Conservation (phyloP, 2,329 filamentous ascomycete genomes). For the Sclerotinia spermophila region DNA sequence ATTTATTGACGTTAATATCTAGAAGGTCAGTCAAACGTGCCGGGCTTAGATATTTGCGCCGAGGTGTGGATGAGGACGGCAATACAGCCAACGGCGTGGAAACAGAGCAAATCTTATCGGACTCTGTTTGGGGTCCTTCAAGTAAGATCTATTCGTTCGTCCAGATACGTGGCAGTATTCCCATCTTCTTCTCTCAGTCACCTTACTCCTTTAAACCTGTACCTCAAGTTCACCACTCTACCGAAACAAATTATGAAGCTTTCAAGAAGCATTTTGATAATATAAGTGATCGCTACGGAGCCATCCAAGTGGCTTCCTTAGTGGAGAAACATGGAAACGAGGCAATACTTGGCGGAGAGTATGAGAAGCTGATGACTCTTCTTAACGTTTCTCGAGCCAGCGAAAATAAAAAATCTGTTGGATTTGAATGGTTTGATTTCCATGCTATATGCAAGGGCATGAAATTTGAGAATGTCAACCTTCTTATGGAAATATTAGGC, state of each 20-base stretch:
- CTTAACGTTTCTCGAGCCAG: slow-evolving; percentile 60
- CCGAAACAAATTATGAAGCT: slow-evolving; percentile 72
- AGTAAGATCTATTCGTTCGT: slow-evolving; percentile 75
- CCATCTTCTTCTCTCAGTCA: slow-evolving; percentile 90
- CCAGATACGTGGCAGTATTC: slow-evolving; percentile 87
- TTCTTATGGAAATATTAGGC: slow-evolving; percentile 68
- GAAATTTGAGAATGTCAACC: slow-evolving; percentile 93
- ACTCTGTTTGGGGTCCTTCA: slow-evolving; percentile 58
- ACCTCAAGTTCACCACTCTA: slow-evolving; percentile 76
- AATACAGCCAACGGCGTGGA: slow-evolving; percentile 88
- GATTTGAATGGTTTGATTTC: slow-evolving; percentile 97
- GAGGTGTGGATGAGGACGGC: slow-evolving; percentile 87
- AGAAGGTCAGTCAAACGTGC: slow-evolving; percentile 81
- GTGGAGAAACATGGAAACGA: slow-evolving; percentile 88
- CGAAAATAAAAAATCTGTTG: slow-evolving; percentile 43
- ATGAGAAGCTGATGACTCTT: slow-evolving; percentile 62
- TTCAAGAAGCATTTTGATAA: slow-evolving; percentile 76
- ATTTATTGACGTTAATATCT: slow-evolving; percentile 84
- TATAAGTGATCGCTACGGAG: slow-evolving; percentile 67
- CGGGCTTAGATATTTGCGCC: slow-evolving; percentile 82
- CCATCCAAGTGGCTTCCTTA: slow-evolving; percentile 74
- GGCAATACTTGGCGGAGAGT: slow-evolving; percentile 72
- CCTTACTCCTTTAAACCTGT: slow-evolving; percentile 90
- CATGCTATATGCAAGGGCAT: slow-evolving; percentile 89
- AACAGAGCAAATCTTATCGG: slow-evolving; percentile 88